Evolutionary conservation across 2,329 filamentous ascomycete species (phyloP), one percentile per base, ranked within the genome.

Genomic region (Ceratocystis colombiana): DNA sequence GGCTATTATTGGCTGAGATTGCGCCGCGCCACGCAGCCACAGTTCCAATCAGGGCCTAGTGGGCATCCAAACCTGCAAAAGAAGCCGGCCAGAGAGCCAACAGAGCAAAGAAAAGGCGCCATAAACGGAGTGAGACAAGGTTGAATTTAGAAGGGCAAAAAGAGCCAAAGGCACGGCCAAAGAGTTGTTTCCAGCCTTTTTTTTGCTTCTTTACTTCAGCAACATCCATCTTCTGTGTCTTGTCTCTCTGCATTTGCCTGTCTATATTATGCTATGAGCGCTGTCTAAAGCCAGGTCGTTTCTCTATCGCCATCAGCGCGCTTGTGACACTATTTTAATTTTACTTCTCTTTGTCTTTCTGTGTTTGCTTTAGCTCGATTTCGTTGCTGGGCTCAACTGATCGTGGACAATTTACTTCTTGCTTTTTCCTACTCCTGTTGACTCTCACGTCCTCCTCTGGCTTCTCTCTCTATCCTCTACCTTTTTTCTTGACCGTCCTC

Each of bases 61-160:
- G 46, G 37, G 44, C 44, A 33, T 44, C 61, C 46, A 63, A 63
- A 48, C 15, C 17, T 46, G 61, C 61, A 62, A 61, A 61, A 62
- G 61, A 25, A 62, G 61, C 20, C 12, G 61, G 17, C 8, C 48
- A 22, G 22, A 22, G 7, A 50, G n/a, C n/a, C 46, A 50, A 53
- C 22, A 20, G 15, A 53, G 22, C 48, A 53, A 25, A 62, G 25
- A 33, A 62, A 44, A 28, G 61, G 37, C 61, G 6, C 30, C 61
- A 45, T 25, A 62, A 62, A 62, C 59, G 61, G 37, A 28, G 37
- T 22, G 61, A 62, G 61, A 48, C 45, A 46, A 15, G 46, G 61
- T 48, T 63, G 25, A 48, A 48, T 62, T 63, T 63, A 48, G 61
- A 44, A 48, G 44, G n/a, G 48, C 48, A 25, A 53, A 53, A 25